Base-by-base conservation (phyloP, 2,329 filamentous ascomycete genomes). In the Xylaria sp. region DNA sequence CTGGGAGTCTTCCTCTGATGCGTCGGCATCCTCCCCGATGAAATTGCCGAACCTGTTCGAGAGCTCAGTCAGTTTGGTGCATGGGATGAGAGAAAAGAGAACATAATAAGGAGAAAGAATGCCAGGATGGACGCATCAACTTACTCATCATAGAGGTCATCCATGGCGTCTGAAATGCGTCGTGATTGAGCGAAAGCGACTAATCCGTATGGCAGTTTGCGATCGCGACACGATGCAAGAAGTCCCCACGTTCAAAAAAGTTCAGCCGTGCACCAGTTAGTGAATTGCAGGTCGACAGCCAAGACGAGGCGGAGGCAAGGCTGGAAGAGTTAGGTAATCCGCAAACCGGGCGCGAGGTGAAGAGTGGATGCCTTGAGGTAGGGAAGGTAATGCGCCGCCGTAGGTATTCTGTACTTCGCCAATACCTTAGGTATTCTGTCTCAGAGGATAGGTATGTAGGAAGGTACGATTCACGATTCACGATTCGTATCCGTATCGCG, bases 91-190 rank as follows among this genome's bases (percentile, higher is more conserved):
- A 51, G n/a, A 54, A 48, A 7, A 23, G 18, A 23, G 30, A 23
- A 9, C 23, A 46, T n/a, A 6, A n/a, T 19, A 35, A 39, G 6
- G 9, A 16, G 13, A 37, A 2, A 53, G 51, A 47, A 10, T 11
- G 50, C n/a, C 16, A 35, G 5, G 34, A 19, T 7, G 10, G 2
- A 2, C 19, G 0, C 8, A 11, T 61, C 9, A 30, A 66, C 78
- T 64, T 79, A 95, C 91, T 97, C 93, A 79, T 97, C 93, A 75
- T 97, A 97, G 69, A 97, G 86, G 76, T 97, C 92, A 80, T 97
- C 92, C 92, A 96, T 94, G 69, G 67, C 67, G 69, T 65, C 59
- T 57, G 58, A 47, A 52, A 59, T 62, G 42, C 11, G 61, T 69
- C 74, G 65, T 57, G 61, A 61, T 65, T 64, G 58, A 58, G 65